Conservation (phyloP, 1,284 basidiomycete genomes). For the Inonotus obliquus region DNA sequence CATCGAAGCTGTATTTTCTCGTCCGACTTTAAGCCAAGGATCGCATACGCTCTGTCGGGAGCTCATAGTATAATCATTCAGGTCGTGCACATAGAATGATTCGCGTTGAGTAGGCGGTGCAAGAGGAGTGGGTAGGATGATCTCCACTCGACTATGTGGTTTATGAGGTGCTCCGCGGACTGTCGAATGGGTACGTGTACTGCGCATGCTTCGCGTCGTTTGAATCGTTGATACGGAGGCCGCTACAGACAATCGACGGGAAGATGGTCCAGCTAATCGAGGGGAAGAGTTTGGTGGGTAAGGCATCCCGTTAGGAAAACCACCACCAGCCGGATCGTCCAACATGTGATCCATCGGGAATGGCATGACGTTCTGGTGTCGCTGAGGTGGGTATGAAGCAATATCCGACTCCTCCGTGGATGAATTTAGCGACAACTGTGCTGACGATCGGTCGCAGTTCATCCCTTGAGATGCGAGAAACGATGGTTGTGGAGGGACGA, state of each 20-base stretch:
- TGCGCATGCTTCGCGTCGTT: constrained; percentile 32
- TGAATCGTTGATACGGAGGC: constrained; percentile 37
- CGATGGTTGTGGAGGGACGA: constrained; percentile 27
- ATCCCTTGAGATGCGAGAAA: constrained; percentile 25
- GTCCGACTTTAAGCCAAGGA: constrained; percentile 14
- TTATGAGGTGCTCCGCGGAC: constrained; percentile 47
- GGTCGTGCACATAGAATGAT: not conserved
- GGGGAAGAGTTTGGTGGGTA: not conserved
- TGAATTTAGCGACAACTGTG: constrained; percentile 18
- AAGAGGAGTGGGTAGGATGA: constrained; percentile 55
- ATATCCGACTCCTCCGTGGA: constrained; percentile 11
- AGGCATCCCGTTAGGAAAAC: not conserved
- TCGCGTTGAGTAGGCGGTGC: constrained; percentile 32
- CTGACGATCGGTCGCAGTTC: constrained; percentile 18
- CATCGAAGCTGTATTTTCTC: not conserved
- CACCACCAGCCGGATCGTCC: not conserved
- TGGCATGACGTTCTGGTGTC: constrained; percentile 17
- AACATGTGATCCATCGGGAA: not conserved
- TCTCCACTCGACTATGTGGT: constrained; percentile 50
- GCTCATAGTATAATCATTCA: not conserved
- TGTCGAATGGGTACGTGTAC: constrained; percentile 23
- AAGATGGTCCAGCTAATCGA: not conserved
- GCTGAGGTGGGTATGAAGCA: constrained; percentile 20
- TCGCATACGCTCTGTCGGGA: constrained; percentile 12
- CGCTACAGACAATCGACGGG: constrained; percentile 19